phyloP scores from a whole-genome alignment of 495 filamentous ascomycete species.

The Chaetomium fimeti region DNA sequence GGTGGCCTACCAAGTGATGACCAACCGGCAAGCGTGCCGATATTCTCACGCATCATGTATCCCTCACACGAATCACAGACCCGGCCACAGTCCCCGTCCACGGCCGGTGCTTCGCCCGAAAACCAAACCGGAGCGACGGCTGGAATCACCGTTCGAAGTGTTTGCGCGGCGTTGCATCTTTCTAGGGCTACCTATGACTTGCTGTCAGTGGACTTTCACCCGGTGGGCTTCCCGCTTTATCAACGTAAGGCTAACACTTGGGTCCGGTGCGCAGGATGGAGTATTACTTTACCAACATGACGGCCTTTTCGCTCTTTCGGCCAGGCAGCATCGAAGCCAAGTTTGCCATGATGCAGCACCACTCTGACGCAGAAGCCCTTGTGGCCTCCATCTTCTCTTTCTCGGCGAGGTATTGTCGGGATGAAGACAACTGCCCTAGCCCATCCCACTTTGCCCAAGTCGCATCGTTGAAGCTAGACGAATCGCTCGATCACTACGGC shows the following conservation, averaged over 20 bases:
- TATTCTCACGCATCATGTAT: constrained; percentile 11
- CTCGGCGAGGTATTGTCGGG: background rate
- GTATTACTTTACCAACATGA: constrained; percentile 8
- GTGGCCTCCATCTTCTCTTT: constrained; percentile 7
- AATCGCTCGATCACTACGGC: constrained; percentile 6
- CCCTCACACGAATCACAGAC: constrained; percentile 7
- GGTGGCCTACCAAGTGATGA: too few relatives aligned
- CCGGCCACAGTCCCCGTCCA: constrained; percentile 1
- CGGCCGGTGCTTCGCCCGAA: background rate
- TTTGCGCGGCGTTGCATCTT: background rate
- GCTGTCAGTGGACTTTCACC: background rate
- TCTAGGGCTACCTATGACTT: background rate
- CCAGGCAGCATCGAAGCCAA: constrained; percentile 9
- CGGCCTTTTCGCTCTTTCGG: constrained; percentile 1
- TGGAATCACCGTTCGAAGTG: background rate
- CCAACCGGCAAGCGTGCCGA: constrained; percentile 1
- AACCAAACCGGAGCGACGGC: background rate
- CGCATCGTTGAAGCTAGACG: constrained; percentile 1
- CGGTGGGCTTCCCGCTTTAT: background rate
- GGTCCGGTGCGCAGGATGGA: background rate
- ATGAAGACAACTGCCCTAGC: background rate
- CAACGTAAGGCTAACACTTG: too few relatives aligned
- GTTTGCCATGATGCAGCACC: constrained; percentile 7
- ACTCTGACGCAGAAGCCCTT: constrained; percentile 1
- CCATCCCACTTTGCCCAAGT: background rate